A percentile compares a stretch with the other conserved stretches of the same genome.
Conservation (phyloP, 495 filamentous ascomycete genomes). For the Aspergillus nanangensis region DNA sequence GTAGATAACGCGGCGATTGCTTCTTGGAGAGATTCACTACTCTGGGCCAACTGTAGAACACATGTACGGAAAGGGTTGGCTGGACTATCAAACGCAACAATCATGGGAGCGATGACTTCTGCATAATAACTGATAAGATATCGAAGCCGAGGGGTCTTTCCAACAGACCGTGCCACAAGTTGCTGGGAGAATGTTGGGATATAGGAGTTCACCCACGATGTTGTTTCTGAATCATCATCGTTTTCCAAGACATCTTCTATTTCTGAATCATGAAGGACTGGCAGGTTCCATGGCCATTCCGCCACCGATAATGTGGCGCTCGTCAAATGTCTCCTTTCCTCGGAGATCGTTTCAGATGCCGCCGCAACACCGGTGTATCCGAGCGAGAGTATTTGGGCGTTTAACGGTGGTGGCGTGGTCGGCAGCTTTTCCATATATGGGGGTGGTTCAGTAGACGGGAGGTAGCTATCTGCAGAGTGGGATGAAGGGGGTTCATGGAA, state of each 20-base stretch:
- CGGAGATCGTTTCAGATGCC: too few relatives aligned
- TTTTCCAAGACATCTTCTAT: not conserved
- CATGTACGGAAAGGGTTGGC: slow-evolving; percentile 82
- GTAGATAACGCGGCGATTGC: slow-evolving; percentile 86
- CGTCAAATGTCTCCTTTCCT: too few relatives aligned
- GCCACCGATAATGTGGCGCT: too few relatives aligned
- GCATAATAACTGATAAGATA: slow-evolving; percentile 64
- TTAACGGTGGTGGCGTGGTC: too few relatives aligned
- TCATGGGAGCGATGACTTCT: slow-evolving; percentile 83
- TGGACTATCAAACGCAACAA: slow-evolving; percentile 86
- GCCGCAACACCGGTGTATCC: too few relatives aligned
- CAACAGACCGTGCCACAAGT: slow-evolving; percentile 42
- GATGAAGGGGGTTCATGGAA: too few relatives aligned
- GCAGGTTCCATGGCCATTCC: not conserved
- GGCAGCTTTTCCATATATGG: too few relatives aligned
- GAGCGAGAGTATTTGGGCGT: too few relatives aligned
- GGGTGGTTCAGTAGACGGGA: too few relatives aligned
- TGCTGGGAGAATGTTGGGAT: slow-evolving; percentile 40
- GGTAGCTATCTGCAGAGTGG: too few relatives aligned
- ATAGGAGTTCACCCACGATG: slow-evolving; percentile 21
- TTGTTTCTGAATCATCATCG: not conserved
- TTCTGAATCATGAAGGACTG: not conserved
- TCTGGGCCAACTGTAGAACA: slow-evolving; percentile 71
- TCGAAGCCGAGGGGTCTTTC: slow-evolving; percentile 52
- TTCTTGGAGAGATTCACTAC: slow-evolving; percentile 80